These are phyloP conservation scores for Ramichloridium luteum DNA, from an alignment of 2,329 filamentous ascomycete species.

Conservation along the genomic window DNA sequence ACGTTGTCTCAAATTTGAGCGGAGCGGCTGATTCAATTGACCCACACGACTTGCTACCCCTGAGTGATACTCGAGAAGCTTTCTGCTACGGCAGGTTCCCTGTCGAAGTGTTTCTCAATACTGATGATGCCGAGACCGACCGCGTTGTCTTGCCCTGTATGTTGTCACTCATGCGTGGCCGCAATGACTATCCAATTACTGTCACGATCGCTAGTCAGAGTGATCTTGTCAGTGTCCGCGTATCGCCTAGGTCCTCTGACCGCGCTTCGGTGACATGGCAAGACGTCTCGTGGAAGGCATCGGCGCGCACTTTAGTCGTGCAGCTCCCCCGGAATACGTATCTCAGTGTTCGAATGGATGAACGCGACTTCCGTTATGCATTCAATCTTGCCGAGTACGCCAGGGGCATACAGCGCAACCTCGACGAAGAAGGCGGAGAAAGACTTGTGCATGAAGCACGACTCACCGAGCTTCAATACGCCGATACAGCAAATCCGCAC, in stretches of 20 bases:
- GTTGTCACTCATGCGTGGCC: conserved; percentile 60
- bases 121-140: conserved; percentile 56
- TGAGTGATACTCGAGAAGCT: conserved; percentile 59
- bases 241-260: conserved; percentile 43
- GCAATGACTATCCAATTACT: conserved; percentile 55
- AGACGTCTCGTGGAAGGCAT: conserved; percentile 66
- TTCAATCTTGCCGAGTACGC: conserved; percentile 82
- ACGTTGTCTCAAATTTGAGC: conserved; percentile 53
- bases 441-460: conserved; percentile 54
- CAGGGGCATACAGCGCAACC: conserved; percentile 57
- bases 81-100: conserved; percentile 73
- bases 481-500: conserved; percentile 58
- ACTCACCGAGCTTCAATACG: conserved; percentile 66
- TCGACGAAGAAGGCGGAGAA: conserved; percentile 60
- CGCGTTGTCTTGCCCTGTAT: conserved; percentile 60
- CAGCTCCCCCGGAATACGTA: conserved; percentile 64
- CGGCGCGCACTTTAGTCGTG: conserved; percentile 52
- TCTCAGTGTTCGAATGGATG: conserved; percentile 56
- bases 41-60: conserved; percentile 57
- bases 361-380: conserved; percentile 65
- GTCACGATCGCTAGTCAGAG: conserved; percentile 70
- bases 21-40: conserved; percentile 17
- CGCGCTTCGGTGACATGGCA: conserved; percentile 62
- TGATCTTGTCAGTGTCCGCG: conserved; percentile 59
- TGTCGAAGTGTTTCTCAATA: conserved; percentile 62